Percentiles rank a stretch among this genome's conserved stretches.
These are phyloP conservation scores for Pichia exigua DNA, from an alignment of 805 yeast species.

Conservation along the genomic window DNA sequence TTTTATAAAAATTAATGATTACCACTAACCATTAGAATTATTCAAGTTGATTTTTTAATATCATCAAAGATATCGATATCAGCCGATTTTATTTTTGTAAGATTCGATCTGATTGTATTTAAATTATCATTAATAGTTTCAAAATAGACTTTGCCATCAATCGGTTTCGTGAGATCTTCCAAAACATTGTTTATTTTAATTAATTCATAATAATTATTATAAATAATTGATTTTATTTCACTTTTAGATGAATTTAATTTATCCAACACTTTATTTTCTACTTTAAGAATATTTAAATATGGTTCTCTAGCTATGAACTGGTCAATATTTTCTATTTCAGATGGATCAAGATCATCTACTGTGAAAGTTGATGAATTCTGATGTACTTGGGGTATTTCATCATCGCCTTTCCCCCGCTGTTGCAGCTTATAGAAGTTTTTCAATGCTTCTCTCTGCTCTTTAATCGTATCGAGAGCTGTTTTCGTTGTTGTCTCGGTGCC, in stretches of 20 bases:
- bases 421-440: conserved; percentile 36
- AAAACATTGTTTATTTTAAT: conserved; percentile 59
- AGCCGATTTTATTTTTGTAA: conserved; percentile 2
- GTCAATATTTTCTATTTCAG: conserved; percentile 23
- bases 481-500: no score
- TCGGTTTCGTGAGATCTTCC: conserved; percentile 26
- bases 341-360: conserved; percentile 1
- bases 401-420: conserved; percentile 12
- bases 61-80: conserved; percentile 11
- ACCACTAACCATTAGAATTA: conserved; percentile 2
- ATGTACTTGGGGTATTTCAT: not conserved
- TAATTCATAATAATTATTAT: conserved; percentile 68
- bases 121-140: conserved; percentile 20
- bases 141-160: conserved; percentile 12
- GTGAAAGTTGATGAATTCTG: conserved; percentile 1
- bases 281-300: conserved; percentile 27
- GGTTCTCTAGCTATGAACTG: conserved; percentile 24
- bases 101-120: conserved; percentile 18
- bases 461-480: conserved; percentile 1
- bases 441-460: conserved; percentile 32
- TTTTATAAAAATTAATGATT: not conserved
- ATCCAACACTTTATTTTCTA: conserved; percentile 36
- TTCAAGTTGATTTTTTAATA: not conserved
- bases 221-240: conserved; percentile 61
- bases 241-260: conserved; percentile 46